Base-by-base conservation (phyloP, 495 filamentous ascomycete species). In the Wilcoxina mikolae region DNA sequence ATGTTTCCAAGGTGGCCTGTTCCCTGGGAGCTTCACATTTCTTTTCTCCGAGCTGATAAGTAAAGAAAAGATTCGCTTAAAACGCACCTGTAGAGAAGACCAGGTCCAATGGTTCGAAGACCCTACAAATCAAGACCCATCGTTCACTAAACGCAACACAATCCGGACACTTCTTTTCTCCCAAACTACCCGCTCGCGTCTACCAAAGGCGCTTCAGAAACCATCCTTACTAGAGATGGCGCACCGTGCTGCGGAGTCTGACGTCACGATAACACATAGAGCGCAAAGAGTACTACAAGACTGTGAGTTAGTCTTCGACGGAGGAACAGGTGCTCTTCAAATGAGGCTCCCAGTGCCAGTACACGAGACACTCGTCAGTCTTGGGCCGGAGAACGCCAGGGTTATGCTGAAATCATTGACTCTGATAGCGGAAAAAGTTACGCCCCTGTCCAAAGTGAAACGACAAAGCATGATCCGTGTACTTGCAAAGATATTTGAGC, bases 51-150 rank as follows among this genome's bases (percentile, higher is more conserved):
- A 9, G 44, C 29, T 60, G 12, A 63, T 53, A 55, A 11, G n/a
- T 15, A 46, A 58, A 5, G 85, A 87, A 51, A 93, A 98, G 65
- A 69, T 75, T 10, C 69, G 77, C 9, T 70, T 96, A 5, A 71
- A 83, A 1, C 77, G 77, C 0, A 94, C 87, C 1, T 94, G 89
- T 64, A 56, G 76, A 22, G 71, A 76, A 46, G 73, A 79, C 51
- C 58, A 70, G 1, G 70, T 91, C 22, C 70, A 71, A 2, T 96
- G 84, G 80, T 84, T 84, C 58, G 84, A 89, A 55, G 91, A 98
- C 62, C 69, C 72, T 45, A 94, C 88, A n/a, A 98, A 98, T 61
- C 66, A 75, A 33, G 84, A 94, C 64, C 74, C 72, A 18, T 88
- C 82, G 2, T 68, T 85, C 29, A 94, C 91, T 0, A 69, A 72